Conservation (phyloP, 1,284 basidiomycete genomes). For the Leccinum subrobustum region DNA sequence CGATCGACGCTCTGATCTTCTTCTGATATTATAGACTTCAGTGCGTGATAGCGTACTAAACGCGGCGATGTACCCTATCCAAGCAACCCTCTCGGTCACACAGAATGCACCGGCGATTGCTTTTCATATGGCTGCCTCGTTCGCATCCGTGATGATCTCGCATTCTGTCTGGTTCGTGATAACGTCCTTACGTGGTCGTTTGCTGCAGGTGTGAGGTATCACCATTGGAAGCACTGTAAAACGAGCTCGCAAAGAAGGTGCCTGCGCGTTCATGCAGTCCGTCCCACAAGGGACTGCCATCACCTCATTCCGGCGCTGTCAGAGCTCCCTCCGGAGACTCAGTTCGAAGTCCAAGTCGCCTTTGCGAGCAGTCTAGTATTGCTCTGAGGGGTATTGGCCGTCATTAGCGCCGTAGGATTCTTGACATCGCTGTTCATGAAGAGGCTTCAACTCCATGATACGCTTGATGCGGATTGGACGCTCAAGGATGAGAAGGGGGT, state of each 20-base stretch:
- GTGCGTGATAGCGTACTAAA: background rate
- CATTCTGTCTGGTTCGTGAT: background rate
- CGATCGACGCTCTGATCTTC: background rate
- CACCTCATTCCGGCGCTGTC: conserved; percentile 15
- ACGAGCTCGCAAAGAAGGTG: conserved; percentile 13
- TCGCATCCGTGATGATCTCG: conserved; percentile 18
- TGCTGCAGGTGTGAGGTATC: conserved; percentile 20
- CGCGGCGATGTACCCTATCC: conserved; percentile 31
- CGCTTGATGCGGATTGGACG: conserved; percentile 14
- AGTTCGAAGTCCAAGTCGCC: conserved; percentile 6
- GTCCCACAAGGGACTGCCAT: background rate
- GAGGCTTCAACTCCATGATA: conserved; percentile 2
- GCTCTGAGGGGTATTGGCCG: conserved; percentile 14
- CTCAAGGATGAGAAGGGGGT: background rate
- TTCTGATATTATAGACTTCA: background rate
- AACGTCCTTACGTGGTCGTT: background rate
- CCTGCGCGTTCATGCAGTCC: conserved; percentile 1
- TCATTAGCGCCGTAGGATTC: conserved; percentile 3
- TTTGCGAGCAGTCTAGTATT: conserved; percentile 13
- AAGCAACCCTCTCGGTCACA: conserved; percentile 30
- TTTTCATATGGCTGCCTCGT: conserved; percentile 27
- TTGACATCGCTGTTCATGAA: conserved; percentile 19
- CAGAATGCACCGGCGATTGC: conserved; percentile 28
- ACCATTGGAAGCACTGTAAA: conserved; percentile 18
- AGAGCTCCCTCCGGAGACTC: background rate